Conservation (phyloP, 2,329 filamentous ascomycete genomes). For the Dothideomycetes sp. region DNA sequence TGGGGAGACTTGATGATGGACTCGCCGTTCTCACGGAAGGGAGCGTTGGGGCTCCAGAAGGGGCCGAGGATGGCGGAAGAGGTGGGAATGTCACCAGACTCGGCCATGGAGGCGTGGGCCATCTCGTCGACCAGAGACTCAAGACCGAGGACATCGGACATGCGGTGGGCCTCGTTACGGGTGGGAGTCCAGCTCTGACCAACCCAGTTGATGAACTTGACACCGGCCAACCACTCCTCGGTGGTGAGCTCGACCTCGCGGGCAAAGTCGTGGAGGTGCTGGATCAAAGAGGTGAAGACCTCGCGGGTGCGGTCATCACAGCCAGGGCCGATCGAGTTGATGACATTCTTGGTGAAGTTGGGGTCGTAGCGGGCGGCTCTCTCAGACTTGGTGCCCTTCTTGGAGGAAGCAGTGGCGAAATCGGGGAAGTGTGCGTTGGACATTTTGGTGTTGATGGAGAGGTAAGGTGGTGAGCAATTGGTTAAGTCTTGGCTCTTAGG, state of each 20-base stretch:
- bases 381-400: no score
- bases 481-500: background rate
- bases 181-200: constrained; percentile 52
- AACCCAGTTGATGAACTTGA: constrained; percentile 49
- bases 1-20: constrained; percentile 47
- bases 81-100: constrained; percentile 43
- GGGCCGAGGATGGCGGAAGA: constrained; percentile 73
- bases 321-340: constrained; percentile 25
- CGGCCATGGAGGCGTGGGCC: constrained; percentile 53
- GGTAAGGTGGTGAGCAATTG: background rate
- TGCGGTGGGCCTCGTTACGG: constrained; percentile 52
- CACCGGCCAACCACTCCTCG: constrained; percentile 47
- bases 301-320: constrained; percentile 20
- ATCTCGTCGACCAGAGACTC: constrained; percentile 66
- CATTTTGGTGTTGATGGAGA: background rate
- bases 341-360: constrained; percentile 24
- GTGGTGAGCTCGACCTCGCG: constrained; percentile 47
- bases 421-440: no score
- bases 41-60: constrained; percentile 69
- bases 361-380: constrained; percentile 13
- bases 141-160: constrained; percentile 48
- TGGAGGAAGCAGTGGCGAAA: no score
- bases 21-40: constrained; percentile 56
- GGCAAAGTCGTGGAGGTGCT: constrained; percentile 49
- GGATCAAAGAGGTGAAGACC: constrained; percentile 39